Evolutionary conservation across 2,329 filamentous ascomycete species (phyloP).

Genomic region (Trichoderma gracile): DNA sequence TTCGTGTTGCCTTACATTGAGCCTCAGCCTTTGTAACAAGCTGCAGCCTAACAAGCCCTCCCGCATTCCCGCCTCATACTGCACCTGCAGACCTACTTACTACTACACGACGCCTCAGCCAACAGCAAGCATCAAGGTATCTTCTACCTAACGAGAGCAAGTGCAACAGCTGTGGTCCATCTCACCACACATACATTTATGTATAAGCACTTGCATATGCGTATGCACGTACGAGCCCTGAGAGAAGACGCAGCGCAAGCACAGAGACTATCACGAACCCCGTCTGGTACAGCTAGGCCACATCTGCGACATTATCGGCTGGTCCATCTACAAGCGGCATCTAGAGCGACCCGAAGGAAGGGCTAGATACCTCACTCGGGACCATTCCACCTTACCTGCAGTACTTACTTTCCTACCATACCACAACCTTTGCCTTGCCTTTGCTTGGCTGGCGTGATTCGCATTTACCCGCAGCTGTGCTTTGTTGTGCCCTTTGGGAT

Average conservation of each 20-base stretch:
- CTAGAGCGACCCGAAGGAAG: constrained; percentile 21
- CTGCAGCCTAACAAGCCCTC: constrained; percentile 3
- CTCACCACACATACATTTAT: constrained; percentile 16
- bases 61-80: background rate
- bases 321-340: constrained; percentile 20
- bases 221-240: constrained; percentile 6
- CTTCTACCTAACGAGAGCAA: background rate
- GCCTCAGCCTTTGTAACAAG: too few relatives aligned
- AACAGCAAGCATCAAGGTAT: background rate
- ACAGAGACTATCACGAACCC: background rate
- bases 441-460: background rate
- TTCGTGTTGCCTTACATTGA: too few relatives aligned
- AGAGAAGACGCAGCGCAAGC: constrained; percentile 9
- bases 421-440: too few relatives aligned
- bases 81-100: too few relatives aligned
- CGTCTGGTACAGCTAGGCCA: background rate
- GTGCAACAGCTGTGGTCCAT: constrained; percentile 4
- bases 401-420: too few relatives aligned
- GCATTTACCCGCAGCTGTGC: background rate
- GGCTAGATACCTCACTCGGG: constrained; percentile 8
- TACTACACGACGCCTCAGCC: constrained; percentile 7
- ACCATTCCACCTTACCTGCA: background rate
- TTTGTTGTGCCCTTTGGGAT: constrained; percentile 10
- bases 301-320: constrained; percentile 13
- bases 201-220: constrained; percentile 23